Percentiles rank a stretch among this genome's conserved stretches.
Conservation (phyloP, 2,329 filamentous ascomycete genomes). For the Penicillium rolfsii region DNA sequence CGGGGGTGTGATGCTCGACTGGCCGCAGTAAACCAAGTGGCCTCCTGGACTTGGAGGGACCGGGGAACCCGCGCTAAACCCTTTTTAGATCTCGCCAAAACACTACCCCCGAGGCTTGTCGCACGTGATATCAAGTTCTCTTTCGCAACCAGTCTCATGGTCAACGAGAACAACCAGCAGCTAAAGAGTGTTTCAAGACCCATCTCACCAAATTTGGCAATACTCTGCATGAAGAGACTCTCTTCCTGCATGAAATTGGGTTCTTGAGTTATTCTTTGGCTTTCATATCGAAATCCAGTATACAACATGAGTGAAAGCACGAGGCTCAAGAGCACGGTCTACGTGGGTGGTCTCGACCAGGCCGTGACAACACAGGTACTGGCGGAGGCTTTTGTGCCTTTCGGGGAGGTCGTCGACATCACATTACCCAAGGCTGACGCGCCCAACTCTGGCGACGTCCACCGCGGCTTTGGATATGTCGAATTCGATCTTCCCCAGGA, state of each 20-base stretch:
- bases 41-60: constrained; percentile 42
- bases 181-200: not conserved
- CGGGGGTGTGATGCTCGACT: constrained; percentile 35
- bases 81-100: constrained; percentile 40
- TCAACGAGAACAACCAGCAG: constrained; percentile 1
- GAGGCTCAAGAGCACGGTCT: constrained; percentile 87
- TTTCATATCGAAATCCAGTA: constrained; percentile 11
- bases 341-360: constrained; percentile 84
- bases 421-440: constrained; percentile 85
- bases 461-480: constrained; percentile 94
- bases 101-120: constrained; percentile 28
- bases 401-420: constrained; percentile 92
- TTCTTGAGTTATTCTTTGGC: not conserved
- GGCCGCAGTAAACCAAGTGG: constrained; percentile 45
- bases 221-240: not conserved
- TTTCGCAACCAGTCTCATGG: not conserved
- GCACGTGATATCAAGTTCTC: constrained; percentile 42
- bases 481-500: constrained; percentile 87
- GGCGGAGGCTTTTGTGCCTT: constrained; percentile 91
- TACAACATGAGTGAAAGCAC: constrained; percentile 74
- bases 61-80: constrained; percentile 37
- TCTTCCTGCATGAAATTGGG: not conserved
- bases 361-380: constrained; percentile 75
- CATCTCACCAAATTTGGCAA: not conserved
- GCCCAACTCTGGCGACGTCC: constrained; percentile 74